Conservation (phyloP, 139 green algal genomes). For the Coelastrella sp. region DNA sequence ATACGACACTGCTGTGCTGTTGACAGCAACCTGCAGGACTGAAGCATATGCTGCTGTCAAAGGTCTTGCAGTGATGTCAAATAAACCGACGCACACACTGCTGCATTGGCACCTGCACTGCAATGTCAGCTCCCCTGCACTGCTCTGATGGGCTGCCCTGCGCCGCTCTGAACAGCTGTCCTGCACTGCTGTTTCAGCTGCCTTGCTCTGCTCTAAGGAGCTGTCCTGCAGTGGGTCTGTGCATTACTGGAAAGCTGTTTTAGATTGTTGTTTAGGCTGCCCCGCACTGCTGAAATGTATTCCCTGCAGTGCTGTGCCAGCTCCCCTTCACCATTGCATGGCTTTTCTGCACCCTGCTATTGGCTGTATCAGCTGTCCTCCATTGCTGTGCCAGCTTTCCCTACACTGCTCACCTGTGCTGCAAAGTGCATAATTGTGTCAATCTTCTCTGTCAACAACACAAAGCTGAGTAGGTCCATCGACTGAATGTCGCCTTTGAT, state of each 20-base stretch:
- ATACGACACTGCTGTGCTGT: no score
- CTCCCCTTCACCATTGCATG: background rate
- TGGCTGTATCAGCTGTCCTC: background rate
- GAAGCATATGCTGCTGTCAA: no score
- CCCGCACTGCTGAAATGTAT: background rate
- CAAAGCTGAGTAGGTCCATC: constrained; percentile 89
- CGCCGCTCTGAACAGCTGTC: no score
- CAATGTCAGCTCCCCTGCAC: background rate
- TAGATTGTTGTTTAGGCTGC: background rate
- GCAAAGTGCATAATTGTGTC: constrained; percentile 99
- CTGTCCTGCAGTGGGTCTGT: no score
- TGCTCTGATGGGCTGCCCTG: background rate
- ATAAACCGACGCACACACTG: background rate
- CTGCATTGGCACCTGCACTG: background rate
- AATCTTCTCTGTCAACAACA: constrained; percentile 89
- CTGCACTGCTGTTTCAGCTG: no score
- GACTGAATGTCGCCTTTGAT: constrained; percentile 95
- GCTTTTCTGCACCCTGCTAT: background rate
- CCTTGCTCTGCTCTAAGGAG: no score
- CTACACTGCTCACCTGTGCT: constrained; percentile 69
- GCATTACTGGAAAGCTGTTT: no score
- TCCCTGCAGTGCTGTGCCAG: background rate
- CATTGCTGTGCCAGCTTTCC: background rate
- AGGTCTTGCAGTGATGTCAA: no score
- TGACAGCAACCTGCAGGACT: no score